Evolutionary conservation across 2,329 filamentous ascomycete genomes (phyloP).

Genomic region (Erysiphe pulchra): DNA sequence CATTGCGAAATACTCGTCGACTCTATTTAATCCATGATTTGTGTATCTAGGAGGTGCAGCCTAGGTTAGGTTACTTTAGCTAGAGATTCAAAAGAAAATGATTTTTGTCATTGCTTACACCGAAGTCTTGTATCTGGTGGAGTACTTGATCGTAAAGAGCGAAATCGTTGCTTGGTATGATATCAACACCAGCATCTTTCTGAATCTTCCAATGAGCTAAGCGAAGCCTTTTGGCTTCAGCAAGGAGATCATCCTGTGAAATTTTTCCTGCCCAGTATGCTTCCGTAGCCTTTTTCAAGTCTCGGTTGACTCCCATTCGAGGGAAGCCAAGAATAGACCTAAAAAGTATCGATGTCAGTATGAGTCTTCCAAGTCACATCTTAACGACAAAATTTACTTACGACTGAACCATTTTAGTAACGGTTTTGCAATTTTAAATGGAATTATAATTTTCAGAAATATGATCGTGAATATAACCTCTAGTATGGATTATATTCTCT

Average conservation of each 20-base stretch:
- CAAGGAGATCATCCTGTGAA: constrained; percentile 68
- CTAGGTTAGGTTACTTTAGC: constrained; percentile 22
- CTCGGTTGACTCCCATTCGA: constrained; percentile 93
- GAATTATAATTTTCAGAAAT: neutral
- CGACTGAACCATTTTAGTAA: constrained; percentile 28
- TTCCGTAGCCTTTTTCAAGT: constrained; percentile 99
- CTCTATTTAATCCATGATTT: constrained; percentile 58
- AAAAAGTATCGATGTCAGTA: constrained; percentile 3
- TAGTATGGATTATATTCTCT: too few species aligned
- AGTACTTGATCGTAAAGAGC: constrained; percentile 96
- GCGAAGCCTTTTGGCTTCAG: constrained; percentile 91
- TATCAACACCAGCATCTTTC: constrained; percentile 89
- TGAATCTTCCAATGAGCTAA: constrained; percentile 98
- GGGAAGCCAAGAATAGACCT: constrained; percentile 80
- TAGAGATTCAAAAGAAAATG: neutral
- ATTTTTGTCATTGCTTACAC: constrained; percentile 29
- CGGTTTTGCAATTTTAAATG: neutral
- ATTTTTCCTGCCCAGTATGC: constrained; percentile 94
- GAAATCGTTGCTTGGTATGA: constrained; percentile 99
- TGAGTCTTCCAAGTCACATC: neutral
- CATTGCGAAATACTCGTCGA: constrained; percentile 99
- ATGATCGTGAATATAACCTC: neutral
- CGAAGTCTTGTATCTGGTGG: constrained; percentile 94
- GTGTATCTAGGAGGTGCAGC: constrained; percentile 84
- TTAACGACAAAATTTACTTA: constrained; percentile 14